Base-by-base conservation (phyloP, 805 yeast species). In the Wickerhamiella allomyrinae region DNA sequence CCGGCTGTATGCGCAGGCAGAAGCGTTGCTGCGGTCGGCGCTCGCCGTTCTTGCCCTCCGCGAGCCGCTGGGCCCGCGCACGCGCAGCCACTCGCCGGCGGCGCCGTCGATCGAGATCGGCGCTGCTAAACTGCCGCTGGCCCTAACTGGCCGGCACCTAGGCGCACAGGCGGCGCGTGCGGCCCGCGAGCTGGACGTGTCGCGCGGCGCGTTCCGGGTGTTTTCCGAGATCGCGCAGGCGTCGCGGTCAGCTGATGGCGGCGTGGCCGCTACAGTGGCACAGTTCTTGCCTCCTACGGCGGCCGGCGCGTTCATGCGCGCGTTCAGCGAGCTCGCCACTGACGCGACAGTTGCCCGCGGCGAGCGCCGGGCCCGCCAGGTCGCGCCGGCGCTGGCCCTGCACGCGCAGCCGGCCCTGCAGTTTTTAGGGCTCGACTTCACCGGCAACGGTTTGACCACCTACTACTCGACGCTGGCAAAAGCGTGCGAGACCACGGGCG, bases 161-260 rank as follows among this genome's bases (percentile, higher is more conserved):
- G 44, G 36, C 20, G 15, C 15, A 3, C 42, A 42, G 37, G 49
- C 47, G 3, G 20, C 38, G 7, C 17, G 9, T 3, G 37, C 43
- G 5, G 49, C 49, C 3, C 39, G 34, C 17, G 21, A 34, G 22
- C 35, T 44, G 13, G 31, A 27, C 17, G 31, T 27, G 31, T 27
- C 31, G 17, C 15, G 31, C 9, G 31, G 31, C 31, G 31, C 31
- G 5, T 27, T 27, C 8, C 13, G 14, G 17, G 31, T 27, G 7
- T 27, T 7, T 13, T 27, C 31, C 15, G 31, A 27, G 17, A 27
- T 27, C 31, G 31, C 31, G 31, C 31, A n/a, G 31, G 14, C 31
- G 17, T 27, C 31, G 31, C 15, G 31, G 31, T 27, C 31, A 17
- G 31, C 31, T 9, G 31, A 27, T 9, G 17, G 31, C 17, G 31